A percentile compares a stretch with the other conserved stretches of the same genome.
phyloP scores from a whole-genome alignment of 768 basidiomycete genomes.

The Trametes cingulata region DNA sequence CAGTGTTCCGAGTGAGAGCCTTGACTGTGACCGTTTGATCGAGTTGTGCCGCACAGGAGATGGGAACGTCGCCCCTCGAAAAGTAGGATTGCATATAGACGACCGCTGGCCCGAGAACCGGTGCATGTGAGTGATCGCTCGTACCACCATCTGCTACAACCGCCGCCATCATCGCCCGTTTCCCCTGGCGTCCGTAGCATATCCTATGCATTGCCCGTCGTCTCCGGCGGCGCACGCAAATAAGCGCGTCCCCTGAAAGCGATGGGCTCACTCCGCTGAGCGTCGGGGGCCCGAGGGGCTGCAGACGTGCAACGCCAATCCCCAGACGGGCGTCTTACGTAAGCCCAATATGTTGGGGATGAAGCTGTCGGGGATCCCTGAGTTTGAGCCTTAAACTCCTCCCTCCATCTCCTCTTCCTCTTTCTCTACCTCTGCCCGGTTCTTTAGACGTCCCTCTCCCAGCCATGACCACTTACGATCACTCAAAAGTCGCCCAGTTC shows the following conservation, averaged over 20 bases:
- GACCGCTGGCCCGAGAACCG: background rate
- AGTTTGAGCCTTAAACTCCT: slow-evolving; percentile 5
- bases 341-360: slow-evolving; percentile 22
- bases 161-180: slow-evolving; percentile 10
- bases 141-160: slow-evolving; percentile 5
- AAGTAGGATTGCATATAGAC: background rate
- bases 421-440: background rate
- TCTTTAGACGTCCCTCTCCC: background rate
- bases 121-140: slow-evolving; percentile 2
- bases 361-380: slow-evolving; percentile 10
- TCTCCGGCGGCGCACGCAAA: background rate
- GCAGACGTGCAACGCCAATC: slow-evolving; percentile 15
- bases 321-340: slow-evolving; percentile 18
- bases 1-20: background rate
- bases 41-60: too few relatives aligned
- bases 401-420: slow-evolving; percentile 8
- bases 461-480: slow-evolving; percentile 46
- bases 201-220: background rate
- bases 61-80: background rate
- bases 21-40: too few relatives aligned
- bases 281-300: slow-evolving; percentile 4
- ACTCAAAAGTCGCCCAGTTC: slow-evolving; percentile 62
- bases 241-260: background rate
- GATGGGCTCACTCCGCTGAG: slow-evolving; percentile 5
- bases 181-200: background rate